Base-by-base conservation (phyloP, 1,139 yeast species). In the Lodderomyces metapsilosis region DNA sequence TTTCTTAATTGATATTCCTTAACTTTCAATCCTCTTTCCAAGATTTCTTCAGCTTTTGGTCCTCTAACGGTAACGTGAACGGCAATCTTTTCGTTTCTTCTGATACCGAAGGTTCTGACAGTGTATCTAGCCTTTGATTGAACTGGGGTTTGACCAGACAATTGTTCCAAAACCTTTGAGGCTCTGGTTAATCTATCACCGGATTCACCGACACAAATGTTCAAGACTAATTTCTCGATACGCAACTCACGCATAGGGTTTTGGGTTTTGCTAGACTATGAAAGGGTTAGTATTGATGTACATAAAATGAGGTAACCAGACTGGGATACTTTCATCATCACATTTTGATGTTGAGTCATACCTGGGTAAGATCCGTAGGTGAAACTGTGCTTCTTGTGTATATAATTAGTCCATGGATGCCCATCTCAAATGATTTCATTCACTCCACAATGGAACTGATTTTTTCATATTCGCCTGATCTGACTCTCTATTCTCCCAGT, bases 171-270 rank as follows among this genome's bases (percentile, higher is more conserved):
- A 67, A 92, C 98, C 85, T 92, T 92, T 71, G 98, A 94, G 66
- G 98, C 99, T 88, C 99, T 92, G 82, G 99, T 92, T 77, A 92
- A 88, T 84, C 98, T 87, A 78, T 92, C 99, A 84, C 99, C 99
- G 76, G 98, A 91, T 80, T 92, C 98, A 82, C 99, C 99, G 76
- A 92, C 98, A 77, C 96, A 91, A 79, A 92, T 92, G 94, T 92
- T 94, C 78, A 92, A 88, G 77, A 92, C 97, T 78, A 92, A 86
- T 81, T 92, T 94, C 82, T 92, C 98, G 80, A 92, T 92, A 81
- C 87, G 92, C 79, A 94, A 83, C 66, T 92, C 98, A 80, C 96
- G 94, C 98, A 94, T 92, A 78, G 88, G 65, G 62, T 73, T 73
- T 67, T 70, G 76, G 56, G 74, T 53, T 61, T 68, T 54, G 49